Evolutionary conservation across 2,329 filamentous ascomycete species (phyloP).

Genomic region (Colletotrichum orchidophilum): DNA sequence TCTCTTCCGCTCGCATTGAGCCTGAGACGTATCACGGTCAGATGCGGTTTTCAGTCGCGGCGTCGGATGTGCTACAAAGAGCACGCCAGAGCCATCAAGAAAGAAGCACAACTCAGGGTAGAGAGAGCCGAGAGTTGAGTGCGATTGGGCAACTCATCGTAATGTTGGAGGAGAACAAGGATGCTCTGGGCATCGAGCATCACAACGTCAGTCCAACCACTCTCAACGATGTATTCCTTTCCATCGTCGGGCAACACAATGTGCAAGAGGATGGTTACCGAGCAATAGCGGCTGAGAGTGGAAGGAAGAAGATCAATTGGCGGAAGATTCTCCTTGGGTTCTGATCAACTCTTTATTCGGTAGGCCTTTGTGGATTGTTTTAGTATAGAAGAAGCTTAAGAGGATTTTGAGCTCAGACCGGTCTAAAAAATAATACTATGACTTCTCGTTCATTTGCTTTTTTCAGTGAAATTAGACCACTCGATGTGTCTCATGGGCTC

Average conservation of each 20-base stretch:
- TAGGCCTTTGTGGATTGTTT: no score
- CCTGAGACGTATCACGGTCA: conserved; percentile 54
- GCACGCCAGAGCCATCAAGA: background rate
- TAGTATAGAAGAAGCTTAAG: accelerated
- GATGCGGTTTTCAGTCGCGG: conserved; percentile 40
- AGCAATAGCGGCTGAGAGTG: background rate
- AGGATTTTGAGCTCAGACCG: no score
- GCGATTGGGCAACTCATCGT: conserved; percentile 77
- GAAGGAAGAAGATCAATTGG: conserved; percentile 21
- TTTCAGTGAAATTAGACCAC: no score
- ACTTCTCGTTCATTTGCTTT: no score
- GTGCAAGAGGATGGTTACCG: conserved; percentile 76
- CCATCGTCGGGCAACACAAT: conserved; percentile 83
- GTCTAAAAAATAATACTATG: no score
- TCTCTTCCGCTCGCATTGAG: conserved; percentile 75
- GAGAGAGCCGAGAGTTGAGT: conserved; percentile 38
- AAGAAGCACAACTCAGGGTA: background rate
- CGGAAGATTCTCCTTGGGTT: conserved; percentile 17
- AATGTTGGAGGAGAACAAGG: conserved; percentile 76
- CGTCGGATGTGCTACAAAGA: conserved; percentile 20
- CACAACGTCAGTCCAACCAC: conserved; percentile 91
- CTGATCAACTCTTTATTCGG: background rate
- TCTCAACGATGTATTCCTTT: conserved; percentile 89
- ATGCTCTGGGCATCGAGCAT: conserved; percentile 78
- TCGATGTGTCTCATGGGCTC: no score